Evolutionary conservation across 495 filamentous ascomycete genomes (phyloP), one percentile per base, ranked within the genome.

Genomic region (Aspergillus biplanus): DNA sequence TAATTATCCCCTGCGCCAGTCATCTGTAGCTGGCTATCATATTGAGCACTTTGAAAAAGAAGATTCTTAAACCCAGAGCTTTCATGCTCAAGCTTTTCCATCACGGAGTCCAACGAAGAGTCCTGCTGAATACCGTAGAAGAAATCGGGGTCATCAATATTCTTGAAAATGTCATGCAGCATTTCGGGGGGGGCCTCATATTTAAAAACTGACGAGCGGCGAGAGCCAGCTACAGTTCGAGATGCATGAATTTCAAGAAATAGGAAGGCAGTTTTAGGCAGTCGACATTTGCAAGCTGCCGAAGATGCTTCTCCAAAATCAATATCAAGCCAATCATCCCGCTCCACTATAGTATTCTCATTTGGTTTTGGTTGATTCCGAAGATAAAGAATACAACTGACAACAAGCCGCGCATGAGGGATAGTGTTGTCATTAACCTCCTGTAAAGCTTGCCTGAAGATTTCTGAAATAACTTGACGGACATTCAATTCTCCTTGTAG

Each of bases 121-220:
- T 83, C 84, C 71, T 96, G 90, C 52, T 89, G 84, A 21, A 98
- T 87, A n/a, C 95, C 95, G 68, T 99, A 98, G 72, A 93, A 98
- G 16, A 93, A 87, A 71, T 99, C 95, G 13, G 93, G 93, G 71
- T 99, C 95, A 73, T 97, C 93, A 42, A 98, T 89, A 61, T 92
- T 91, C 73, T 89, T 89, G 71, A 92, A 99, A 3, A 98, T 90
- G 8, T 85, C 78, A 61, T 97, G 82, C 7, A 97, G 73, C 16
- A 95, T 79, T 8, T 90, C 85, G 11, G 83, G 78, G 15, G 90
- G 85, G 32, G 88, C 79, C 44, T 83, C 75, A 27, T 85, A 80
- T 65, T 81, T 86, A 39, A 79, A 68, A 15, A 84, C 72, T 15
- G 89, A 92, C 27, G 89, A 88, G 35, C 92, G 85, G 56, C 92